Evolutionary conservation across 768 basidiomycete genomes (phyloP), one percentile per base, ranked within the genome.

Genomic region (Russula dissimulans): DNA sequence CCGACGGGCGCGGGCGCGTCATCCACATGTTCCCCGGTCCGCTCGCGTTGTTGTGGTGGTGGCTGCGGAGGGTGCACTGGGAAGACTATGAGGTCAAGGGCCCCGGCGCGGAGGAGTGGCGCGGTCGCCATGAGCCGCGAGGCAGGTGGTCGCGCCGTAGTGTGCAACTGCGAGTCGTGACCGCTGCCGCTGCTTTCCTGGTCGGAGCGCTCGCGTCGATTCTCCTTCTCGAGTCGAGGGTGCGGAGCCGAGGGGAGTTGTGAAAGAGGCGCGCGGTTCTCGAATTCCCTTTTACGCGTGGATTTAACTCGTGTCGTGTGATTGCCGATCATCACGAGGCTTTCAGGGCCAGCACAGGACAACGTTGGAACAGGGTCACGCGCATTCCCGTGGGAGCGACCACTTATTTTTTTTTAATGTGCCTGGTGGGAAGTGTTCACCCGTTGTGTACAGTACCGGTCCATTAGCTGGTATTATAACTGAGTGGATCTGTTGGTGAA

Each of bases 21-120:
- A 34, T 54, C 51, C 39, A 44, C 32, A 47, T 46, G 1, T 62
- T 57, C 31, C 61, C 61, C 9, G 57, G 61, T 5, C 56, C 61
- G 4, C 38, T 63, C 26, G 39, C 50, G 12, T 32, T 34, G 34
- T 38, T 59, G 3, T 59, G 61, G 57, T 63, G 61, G 61, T 54
- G 44, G 44, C 39, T 63, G 41, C 42, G 56, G 15, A 49, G 46
- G 17, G 18, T 36, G 3, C 42, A 44, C n/a, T 57, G 61, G 61
- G 43, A 51, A 9, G 56, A 62, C 39, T 54, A 54, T 18, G 32
- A 46, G 43, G 9, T 53, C 12, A 22, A 43, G 10, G 52, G 58
- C 26, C 48, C 34, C 5, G 42, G 42, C 5, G 57, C 5, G 57
- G 42, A 44, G 14, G 18, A 43, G 42, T 51, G 42, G 57, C 57